Evolutionary conservation across 2,329 filamentous ascomycete genomes (phyloP), one percentile per base, ranked within the genome.

Genomic region (Alternaria brassicae): DNA sequence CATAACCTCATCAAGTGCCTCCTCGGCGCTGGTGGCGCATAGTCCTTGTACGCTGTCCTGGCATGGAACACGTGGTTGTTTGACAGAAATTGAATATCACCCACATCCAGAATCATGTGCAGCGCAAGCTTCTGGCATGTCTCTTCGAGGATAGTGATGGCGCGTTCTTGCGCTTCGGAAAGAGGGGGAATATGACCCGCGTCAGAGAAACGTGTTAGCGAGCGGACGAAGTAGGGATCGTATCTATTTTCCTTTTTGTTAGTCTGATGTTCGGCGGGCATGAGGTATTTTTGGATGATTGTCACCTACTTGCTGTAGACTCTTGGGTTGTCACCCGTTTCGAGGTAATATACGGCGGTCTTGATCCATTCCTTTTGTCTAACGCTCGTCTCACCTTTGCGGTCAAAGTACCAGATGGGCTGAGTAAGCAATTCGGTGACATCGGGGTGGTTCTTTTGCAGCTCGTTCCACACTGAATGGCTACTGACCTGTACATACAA

Each of bases 321-420:
- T 13, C 91, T 82, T 32, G 84, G 84, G 68, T 88, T 83, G 6
- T 85, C 84, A 6, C 84, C 86, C 8, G 85, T 86, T 81, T 96
- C 92, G 4, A 93, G 81, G 76, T 93, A 96, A 68, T 95, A 86
- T 17, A 96, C 86, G 12, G 86, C 84, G 30, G 89, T 87, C 41
- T 84, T 83, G 69, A 92, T 91, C 79, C 88, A 96, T 57, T 88
- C 88, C 54, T 93, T 86, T 77, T 96, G 84, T 12, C 91, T 92
- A 13, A 83, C 80, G 21, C 88, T 91, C 1, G 86, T 87, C 81
- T 96, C 92, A 10, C 92, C 92, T 81, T 96, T 96, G 54, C 92
- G 89, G 78, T 96, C 92, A 76, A 96, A 94, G 81, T 96, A 95
- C 92, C 92, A 96, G 64, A 92, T 87, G 0, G 92, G 92, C 74